These are phyloP conservation scores for Neckera pumila DNA, from an alignment of 225 moss, liverwort and hornwort species.

Conservation along the genomic window DNA sequence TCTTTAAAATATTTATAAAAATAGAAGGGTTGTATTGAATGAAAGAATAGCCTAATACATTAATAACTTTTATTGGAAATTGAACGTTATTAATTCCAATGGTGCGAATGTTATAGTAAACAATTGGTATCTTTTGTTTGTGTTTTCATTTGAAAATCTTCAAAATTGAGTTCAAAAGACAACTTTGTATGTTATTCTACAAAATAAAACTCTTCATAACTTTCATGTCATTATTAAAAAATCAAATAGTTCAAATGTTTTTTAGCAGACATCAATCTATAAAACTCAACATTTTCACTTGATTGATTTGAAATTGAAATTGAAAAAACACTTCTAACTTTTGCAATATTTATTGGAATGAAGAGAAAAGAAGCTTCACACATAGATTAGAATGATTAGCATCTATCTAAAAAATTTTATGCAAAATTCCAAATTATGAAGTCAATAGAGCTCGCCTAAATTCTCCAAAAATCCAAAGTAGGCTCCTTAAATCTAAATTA, in stretches of 20 bases:
- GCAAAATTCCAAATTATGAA: background rate
- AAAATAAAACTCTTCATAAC: background rate
- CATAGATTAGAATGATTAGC: background rate
- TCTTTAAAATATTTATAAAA: too few species aligned
- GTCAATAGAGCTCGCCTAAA: background rate
- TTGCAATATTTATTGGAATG: background rate
- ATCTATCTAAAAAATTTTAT: too few species aligned
- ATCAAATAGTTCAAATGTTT: background rate
- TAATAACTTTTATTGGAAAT: background rate
- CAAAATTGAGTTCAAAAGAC: background rate
- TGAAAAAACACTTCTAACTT: background rate
- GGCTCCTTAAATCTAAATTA: background rate
- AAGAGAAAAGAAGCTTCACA: background rate
- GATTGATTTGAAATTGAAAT: background rate
- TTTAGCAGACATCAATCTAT: background rate
- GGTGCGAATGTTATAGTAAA: background rate
- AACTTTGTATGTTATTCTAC: background rate
- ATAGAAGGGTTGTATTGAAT: background rate
- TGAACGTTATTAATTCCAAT: background rate
- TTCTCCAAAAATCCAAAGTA: background rate
- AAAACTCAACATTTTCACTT: background rate
- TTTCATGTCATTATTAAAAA: background rate
- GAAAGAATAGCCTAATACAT: background rate
- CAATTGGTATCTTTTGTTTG: background rate
- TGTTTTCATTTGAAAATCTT: background rate